These are phyloP conservation scores for Hortaea werneckii DNA, from an alignment of 2,329 filamentous ascomycete species.

Conservation along the genomic window DNA sequence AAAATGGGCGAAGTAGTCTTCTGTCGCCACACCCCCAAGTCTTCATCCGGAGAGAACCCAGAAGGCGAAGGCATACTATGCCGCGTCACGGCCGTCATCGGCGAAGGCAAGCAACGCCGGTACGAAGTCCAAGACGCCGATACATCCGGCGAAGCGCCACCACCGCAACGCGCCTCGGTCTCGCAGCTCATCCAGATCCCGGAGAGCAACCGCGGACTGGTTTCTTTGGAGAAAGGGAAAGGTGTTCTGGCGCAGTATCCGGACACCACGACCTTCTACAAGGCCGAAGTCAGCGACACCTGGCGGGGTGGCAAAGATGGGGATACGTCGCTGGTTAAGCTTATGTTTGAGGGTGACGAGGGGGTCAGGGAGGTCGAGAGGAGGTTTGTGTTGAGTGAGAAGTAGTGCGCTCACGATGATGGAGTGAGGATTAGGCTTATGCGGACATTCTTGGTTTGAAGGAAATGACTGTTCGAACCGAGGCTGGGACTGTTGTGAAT, in stretches of 20 bases:
- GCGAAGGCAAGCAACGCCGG: slow-evolving; percentile 43
- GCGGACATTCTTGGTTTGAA: too few relatives aligned
- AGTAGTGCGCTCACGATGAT: slow-evolving; percentile 7
- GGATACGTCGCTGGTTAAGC: slow-evolving; percentile 27
- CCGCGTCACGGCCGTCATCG: slow-evolving; percentile 41
- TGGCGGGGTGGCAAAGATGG: slow-evolving; percentile 28
- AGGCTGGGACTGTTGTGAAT: too few relatives aligned
- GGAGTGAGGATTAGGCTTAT: too few relatives aligned
- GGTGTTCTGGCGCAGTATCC: slow-evolving; percentile 42
- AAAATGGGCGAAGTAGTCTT: slow-evolving; percentile 39
- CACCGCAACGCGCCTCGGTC: slow-evolving; percentile 33
- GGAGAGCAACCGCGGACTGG: slow-evolving; percentile 29
- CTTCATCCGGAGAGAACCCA: slow-evolving; percentile 21
- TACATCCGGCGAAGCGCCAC: slow-evolving; percentile 20
- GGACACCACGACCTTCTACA: slow-evolving; percentile 45
- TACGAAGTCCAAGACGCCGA: slow-evolving; percentile 45
- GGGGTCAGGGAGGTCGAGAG: slow-evolving; percentile 41
- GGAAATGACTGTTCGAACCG: too few relatives aligned
- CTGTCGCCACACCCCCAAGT: slow-evolving; percentile 35
- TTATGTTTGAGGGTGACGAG: slow-evolving; percentile 41
- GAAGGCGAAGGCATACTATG: slow-evolving; percentile 45
- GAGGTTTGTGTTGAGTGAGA: slow-evolving; percentile 37
- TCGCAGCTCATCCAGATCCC: slow-evolving; percentile 38
- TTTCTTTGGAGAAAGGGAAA: slow-evolving; percentile 31
- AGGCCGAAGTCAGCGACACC: slow-evolving; percentile 37